These are phyloP conservation scores for Podila epicladia DNA, from an alignment of 192 early-diverging fungal species.

Conservation along the genomic window DNA sequence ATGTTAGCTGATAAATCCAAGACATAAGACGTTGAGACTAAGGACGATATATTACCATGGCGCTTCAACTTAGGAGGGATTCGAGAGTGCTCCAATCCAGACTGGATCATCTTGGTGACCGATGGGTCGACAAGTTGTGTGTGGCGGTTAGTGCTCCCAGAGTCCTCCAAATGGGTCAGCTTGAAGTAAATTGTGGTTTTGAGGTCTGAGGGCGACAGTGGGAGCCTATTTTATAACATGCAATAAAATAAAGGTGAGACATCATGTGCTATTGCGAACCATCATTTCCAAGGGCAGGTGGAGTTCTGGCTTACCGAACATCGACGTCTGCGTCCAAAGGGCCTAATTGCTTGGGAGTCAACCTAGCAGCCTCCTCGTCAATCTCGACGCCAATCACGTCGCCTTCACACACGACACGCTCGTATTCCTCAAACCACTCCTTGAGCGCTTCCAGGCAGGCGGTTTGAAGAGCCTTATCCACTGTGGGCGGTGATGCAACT, in stretches of 20 bases:
- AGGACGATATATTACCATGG: conserved; percentile 6
- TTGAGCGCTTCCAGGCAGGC: conserved; percentile 67
- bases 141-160: conserved; percentile 27
- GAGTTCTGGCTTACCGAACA: conserved; percentile 44
- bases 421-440: conserved; percentile 69
- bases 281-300: neutral
- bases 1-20: too few species aligned
- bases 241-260: too few species aligned
- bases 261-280: too few species aligned
- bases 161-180: conserved; percentile 44
- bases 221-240: neutral
- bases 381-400: conserved; percentile 73
- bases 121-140: conserved; percentile 60
- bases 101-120: conserved; percentile 69
- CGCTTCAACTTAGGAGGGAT: conserved; percentile 57
- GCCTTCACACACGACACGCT: conserved; percentile 72
- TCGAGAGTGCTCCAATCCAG: conserved; percentile 68
- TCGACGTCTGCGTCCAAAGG: conserved; percentile 52
- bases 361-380: conserved; percentile 65
- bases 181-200: conserved; percentile 51
- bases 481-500: conserved; percentile 69
- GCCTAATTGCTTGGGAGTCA: conserved; percentile 51
- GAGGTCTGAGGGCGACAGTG: conserved; percentile 15
- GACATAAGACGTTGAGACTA: neutral
- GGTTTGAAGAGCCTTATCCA: conserved; percentile 67